Conservation (phyloP, 805 yeast genomes). For the Starmerella kuoi region DNA sequence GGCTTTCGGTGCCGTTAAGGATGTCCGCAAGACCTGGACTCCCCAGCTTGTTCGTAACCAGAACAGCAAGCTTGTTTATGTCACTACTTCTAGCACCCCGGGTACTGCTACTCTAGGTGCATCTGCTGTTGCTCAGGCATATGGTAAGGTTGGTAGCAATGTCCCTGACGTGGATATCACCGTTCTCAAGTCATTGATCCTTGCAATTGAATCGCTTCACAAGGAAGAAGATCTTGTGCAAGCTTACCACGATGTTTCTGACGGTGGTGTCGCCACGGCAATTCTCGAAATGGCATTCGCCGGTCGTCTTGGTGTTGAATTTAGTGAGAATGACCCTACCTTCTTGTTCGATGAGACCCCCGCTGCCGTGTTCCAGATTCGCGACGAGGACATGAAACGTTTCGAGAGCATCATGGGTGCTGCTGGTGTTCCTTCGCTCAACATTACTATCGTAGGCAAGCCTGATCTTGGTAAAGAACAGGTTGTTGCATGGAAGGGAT, state of each 20-base stretch:
- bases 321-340: conserved; percentile 36
- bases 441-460: conserved; percentile 53
- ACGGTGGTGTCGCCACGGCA: conserved; percentile 86
- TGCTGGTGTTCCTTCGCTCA: conserved; percentile 45
- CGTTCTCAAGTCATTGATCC: conserved; percentile 56
- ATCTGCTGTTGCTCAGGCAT: conserved; percentile 89
- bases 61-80: conserved; percentile 65
- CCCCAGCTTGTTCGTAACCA: conserved; percentile 56
- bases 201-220: conserved; percentile 62
- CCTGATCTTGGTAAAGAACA: conserved; percentile 41
- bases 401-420: conserved; percentile 46
- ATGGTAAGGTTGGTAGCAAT: conserved; percentile 68
- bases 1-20: conserved; percentile 75
- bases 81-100: conserved; percentile 39
- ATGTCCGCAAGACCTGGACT: conserved; percentile 90
- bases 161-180: conserved; percentile 67
- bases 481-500: conserved; percentile 35
- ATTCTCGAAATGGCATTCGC: conserved; percentile 95
- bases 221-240: conserved; percentile 45
- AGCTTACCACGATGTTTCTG: conserved; percentile 92
- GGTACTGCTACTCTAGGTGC: conserved; percentile 60
- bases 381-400: conserved; percentile 35
- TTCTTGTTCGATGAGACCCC: conserved; percentile 83
- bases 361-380: conserved; percentile 90
- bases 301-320: conserved; percentile 69